Evolutionary conservation across 208 protist species (phyloP).

Genomic region (Wallacemonas sp.): DNA sequence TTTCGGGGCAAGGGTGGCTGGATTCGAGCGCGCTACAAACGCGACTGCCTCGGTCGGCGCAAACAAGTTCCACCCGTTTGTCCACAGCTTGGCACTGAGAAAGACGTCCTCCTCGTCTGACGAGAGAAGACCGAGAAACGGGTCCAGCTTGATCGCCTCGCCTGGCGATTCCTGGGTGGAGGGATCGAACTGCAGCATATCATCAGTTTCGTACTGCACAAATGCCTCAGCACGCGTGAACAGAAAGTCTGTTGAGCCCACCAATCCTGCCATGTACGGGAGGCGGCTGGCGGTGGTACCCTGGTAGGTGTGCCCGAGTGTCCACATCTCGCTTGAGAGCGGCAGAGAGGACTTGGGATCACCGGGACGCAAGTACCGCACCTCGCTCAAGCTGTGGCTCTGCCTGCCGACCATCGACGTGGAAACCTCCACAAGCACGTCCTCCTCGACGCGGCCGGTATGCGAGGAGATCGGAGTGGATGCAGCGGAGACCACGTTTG

Average conservation of each 20-base stretch:
- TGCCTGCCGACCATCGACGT: constrained; percentile 4
- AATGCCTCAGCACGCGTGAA: constrained; percentile 44
- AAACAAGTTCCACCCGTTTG: constrained; percentile 38
- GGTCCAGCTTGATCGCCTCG: constrained; percentile 20
- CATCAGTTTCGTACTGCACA: constrained; percentile 10
- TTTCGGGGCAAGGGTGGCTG: too few relatives aligned
- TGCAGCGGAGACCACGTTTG: neutral
- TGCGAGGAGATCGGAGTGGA: neutral
- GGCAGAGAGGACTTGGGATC: neutral
- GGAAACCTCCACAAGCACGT: neutral
- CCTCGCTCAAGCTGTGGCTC: constrained; percentile 2
- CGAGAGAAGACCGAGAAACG: constrained; percentile 25
- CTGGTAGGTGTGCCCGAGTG: neutral
- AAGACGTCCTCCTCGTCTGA: constrained; percentile 25
- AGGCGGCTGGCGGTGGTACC: neutral
- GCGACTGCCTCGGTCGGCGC: constrained; percentile 29
- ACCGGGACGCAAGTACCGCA: constrained; percentile 5
- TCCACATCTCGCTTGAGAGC: neutral
- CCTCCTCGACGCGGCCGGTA: neutral
- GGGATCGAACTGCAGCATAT: neutral
- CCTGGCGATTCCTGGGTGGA: neutral
- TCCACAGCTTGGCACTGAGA: constrained; percentile 33
- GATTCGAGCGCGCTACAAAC: neutral
- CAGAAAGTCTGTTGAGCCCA: constrained; percentile 33
- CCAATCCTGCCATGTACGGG: constrained; percentile 12